Evolutionary conservation across 2,329 filamentous ascomycete species (phyloP).

Genomic region (Harringtonia lauricola): DNA sequence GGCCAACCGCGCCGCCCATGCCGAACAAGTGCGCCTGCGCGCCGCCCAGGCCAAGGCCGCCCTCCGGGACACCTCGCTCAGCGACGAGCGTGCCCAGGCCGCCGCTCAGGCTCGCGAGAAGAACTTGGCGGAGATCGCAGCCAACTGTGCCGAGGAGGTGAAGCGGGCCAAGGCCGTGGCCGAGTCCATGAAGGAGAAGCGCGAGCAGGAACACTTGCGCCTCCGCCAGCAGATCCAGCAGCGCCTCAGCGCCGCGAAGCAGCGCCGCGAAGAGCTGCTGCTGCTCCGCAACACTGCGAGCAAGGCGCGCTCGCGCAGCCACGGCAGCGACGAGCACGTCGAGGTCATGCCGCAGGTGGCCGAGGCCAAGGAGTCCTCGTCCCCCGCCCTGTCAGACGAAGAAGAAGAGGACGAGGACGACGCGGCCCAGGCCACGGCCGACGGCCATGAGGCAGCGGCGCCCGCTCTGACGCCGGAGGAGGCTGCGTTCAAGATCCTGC

Average conservation of each 20-base stretch:
- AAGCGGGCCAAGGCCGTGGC: slow-evolving; percentile 74
- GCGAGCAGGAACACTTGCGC: slow-evolving; percentile 61
- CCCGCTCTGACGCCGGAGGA: slow-evolving; percentile 28
- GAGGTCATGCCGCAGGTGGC: slow-evolving; percentile 35
- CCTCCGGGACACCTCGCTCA: slow-evolving; percentile 50
- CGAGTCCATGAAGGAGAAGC: slow-evolving; percentile 69
- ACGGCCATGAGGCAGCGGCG: slow-evolving; percentile 13
- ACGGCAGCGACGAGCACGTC: slow-evolving; percentile 36
- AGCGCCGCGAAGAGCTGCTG: slow-evolving; percentile 54
- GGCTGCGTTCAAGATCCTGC: slow-evolving; percentile 57
- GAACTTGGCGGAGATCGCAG: slow-evolving; percentile 71
- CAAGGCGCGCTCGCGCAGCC: slow-evolving; percentile 34
- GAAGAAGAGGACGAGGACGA: not conserved
- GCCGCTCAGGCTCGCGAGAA: slow-evolving; percentile 70
- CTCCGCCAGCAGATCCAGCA: slow-evolving; percentile 69
- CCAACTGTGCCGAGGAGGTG: slow-evolving; percentile 72
- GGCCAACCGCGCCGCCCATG: slow-evolving; percentile 70
- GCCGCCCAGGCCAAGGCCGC: slow-evolving; percentile 65
- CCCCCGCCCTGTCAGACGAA: not conserved
- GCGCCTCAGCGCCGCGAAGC: slow-evolving; percentile 66
- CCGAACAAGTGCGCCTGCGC: slow-evolving; percentile 69
- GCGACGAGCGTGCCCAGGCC: slow-evolving; percentile 66
- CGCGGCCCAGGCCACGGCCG: not conserved
- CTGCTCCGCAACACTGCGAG: slow-evolving; percentile 41
- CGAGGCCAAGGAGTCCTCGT: slow-evolving; percentile 34